Evolutionary conservation across 139 green algal genomes (phyloP).

Genomic region (Monoraphidium neglectum): DNA sequence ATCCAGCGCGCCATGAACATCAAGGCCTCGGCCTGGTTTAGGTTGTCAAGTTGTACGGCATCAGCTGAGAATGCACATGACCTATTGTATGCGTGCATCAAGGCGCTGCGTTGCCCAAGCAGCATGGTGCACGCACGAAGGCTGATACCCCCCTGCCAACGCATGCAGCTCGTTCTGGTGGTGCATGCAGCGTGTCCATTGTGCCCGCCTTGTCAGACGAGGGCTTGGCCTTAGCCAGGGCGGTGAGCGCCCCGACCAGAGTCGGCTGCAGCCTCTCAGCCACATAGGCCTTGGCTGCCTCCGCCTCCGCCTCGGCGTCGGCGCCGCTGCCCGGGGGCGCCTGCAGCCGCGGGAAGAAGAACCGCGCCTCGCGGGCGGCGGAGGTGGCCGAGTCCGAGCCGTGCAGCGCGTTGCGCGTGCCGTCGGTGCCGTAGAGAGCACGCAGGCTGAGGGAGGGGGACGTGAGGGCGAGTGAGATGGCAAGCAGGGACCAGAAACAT

Average conservation of each 20-base stretch:
- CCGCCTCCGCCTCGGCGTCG: background rate
- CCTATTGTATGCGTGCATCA: background rate
- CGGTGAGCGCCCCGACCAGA: conserved; percentile 71
- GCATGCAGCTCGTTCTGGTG: too few relatives aligned
- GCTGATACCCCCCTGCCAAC: too few relatives aligned
- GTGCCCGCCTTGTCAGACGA: conserved; percentile 42
- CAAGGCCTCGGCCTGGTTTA: conserved; percentile 47
- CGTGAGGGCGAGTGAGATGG: background rate
- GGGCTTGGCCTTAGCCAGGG: conserved; percentile 71
- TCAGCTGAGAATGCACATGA: background rate
- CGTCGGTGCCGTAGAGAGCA: conserved; percentile 78
- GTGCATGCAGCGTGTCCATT: too few relatives aligned
- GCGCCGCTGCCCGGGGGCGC: background rate
- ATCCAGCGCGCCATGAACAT: conserved; percentile 78
- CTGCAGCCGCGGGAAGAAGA: conserved; percentile 74
- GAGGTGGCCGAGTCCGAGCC: conserved; percentile 71
- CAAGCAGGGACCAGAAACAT: too few relatives aligned
- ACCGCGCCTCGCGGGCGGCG: conserved; percentile 77
- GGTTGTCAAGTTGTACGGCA: background rate
- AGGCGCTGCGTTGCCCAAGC: background rate
- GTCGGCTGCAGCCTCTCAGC: conserved; percentile 58
- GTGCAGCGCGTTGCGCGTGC: conserved; percentile 77
- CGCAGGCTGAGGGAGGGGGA: conserved; percentile 54
- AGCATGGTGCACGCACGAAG: too few relatives aligned
- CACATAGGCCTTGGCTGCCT: conserved; percentile 54